A percentile compares a stretch with the other conserved stretches of the same genome.
phyloP scores from a whole-genome alignment of 2,329 filamentous ascomycete species.

The Myriosclerotinia scirpicola region DNA sequence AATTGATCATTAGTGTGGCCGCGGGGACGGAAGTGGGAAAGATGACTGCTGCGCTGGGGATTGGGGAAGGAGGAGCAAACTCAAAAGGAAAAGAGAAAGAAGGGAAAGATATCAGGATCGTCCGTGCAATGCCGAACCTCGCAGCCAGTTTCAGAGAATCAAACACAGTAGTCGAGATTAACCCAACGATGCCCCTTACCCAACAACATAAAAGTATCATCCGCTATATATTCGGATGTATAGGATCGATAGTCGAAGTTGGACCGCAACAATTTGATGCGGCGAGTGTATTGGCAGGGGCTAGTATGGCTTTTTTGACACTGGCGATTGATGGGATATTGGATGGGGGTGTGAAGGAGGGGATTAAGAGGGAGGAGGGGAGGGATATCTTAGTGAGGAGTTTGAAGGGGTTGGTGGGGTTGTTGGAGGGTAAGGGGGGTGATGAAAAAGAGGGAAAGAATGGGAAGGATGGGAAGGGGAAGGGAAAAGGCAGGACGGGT shows the following conservation, averaged over 20 bases:
- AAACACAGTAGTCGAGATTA: constrained; percentile 69
- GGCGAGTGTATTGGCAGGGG: constrained; percentile 70
- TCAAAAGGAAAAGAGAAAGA: background rate
- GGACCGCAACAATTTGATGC: constrained; percentile 69
- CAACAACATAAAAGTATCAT: constrained; percentile 48
- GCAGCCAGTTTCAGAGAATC: constrained; percentile 75
- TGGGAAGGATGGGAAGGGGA: background rate
- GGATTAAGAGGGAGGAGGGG: constrained; percentile 69
- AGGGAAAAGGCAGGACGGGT: constrained; percentile 63
- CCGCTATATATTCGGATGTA: constrained; percentile 73
- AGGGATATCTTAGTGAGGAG: constrained; percentile 76
- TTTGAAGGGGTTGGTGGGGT: constrained; percentile 55
- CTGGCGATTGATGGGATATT: constrained; percentile 74
- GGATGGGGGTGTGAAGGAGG: constrained; percentile 78
- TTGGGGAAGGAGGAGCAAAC: constrained; percentile 44
- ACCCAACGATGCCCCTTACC: background rate
- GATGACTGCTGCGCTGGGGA: constrained; percentile 58
- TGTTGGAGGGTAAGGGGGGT: constrained; percentile 47
- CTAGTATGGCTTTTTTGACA: constrained; percentile 73
- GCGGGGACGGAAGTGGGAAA: constrained; percentile 73
- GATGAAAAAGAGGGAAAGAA: background rate
- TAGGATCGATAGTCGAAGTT: constrained; percentile 68
- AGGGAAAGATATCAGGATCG: constrained; percentile 54
- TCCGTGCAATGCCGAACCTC: constrained; percentile 83
- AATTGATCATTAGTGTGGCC: constrained; percentile 79